Base-by-base conservation (phyloP, 805 yeast genomes). In the Candida peoriensis region DNA sequence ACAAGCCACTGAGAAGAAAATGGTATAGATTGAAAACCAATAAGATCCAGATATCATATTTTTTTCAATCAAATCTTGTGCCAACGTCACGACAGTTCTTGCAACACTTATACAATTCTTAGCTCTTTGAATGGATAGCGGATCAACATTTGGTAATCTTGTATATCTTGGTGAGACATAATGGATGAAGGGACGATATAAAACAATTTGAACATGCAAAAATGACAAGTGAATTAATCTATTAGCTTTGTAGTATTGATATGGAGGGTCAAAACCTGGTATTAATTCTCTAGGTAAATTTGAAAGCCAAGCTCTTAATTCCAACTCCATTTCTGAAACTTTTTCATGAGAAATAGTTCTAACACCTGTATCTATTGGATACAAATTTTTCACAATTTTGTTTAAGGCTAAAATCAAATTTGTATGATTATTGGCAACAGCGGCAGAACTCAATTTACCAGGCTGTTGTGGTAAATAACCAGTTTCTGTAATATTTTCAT, bases 1-100 rank as follows among this genome's bases (percentile, higher is more conserved):
- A 51, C 95, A 83, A 1, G 95, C 94, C 40, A 87, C 87, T 3
- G 94, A 79, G 60, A 85, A 86, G 55, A 87, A 88, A 5, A 88
- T 81, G 0, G 96, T 85, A 56, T 88, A 88, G 52, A 84, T 82
- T 6, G 93, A 78, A 53, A 86, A 88, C 95, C 96, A 87, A 53
- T 88, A 89, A 2, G 93, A 83, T 1, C 95, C 95, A 44, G 79
- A 75, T 25, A 88, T 63, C 57, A 85, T 67, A 38, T 79, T 70
- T 42, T 78, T 75, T 44, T 74, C 71, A 42, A 82, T 78, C 87
- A 88, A 76, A 50, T 81, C 87, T 47, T 82, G 77, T 0, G 95
- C 87, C 37, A 86, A 56, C 48, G 79, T 78, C 13, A 88, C 88
- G 20, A 84, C 94, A 48, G 81, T 76, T 38, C 93, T 68, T 0